Conservation (phyloP, 352 stramenopile species). For the Globisporangium paroecandrum region DNA sequence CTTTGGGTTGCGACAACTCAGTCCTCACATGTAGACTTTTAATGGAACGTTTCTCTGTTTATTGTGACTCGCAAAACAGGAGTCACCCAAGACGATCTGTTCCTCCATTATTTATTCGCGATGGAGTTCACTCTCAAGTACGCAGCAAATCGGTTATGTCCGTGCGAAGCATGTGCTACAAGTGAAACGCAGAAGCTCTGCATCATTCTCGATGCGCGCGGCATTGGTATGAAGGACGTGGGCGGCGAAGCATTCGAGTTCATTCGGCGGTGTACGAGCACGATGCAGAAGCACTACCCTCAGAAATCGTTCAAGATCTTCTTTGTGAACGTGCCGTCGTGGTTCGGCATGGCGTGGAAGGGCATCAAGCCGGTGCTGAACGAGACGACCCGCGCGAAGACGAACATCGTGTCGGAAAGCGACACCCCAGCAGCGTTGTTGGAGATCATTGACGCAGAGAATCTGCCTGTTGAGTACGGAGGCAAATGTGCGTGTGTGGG, state of each 20-base stretch:
- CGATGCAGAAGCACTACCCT: constrained; percentile 86
- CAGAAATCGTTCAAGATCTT: constrained; percentile 91
- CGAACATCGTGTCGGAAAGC: constrained; percentile 75
- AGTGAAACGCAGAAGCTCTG: constrained; percentile 77
- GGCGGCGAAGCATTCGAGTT: constrained; percentile 80
- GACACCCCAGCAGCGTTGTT: constrained; percentile 52
- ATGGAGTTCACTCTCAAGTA: constrained; percentile 86
- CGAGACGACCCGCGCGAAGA: constrained; percentile 85
- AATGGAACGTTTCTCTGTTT: not conserved
- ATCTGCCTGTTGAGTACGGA: constrained; percentile 68
- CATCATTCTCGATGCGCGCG: constrained; percentile 66
- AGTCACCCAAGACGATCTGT: constrained; percentile 62
- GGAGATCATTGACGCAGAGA: constrained; percentile 60
- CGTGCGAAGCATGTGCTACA: constrained; percentile 46
- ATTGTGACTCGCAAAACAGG: constrained; percentile 15
- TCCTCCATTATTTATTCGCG: constrained; percentile 80
- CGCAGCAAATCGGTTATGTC: constrained; percentile 50
- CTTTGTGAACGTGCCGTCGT: constrained; percentile 88
- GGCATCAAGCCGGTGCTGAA: constrained; percentile 85
- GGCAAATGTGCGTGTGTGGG: constrained; percentile 57
- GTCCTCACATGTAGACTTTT: not conserved
- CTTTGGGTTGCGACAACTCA: not conserved
- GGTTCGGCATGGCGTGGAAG: constrained; percentile 91
- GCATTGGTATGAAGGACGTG: constrained; percentile 76
- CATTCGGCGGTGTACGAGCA: constrained; percentile 70